Base-by-base conservation (phyloP, 176 grass and related monocot genomes). In the Hyparrhenia diplandra region DNA sequence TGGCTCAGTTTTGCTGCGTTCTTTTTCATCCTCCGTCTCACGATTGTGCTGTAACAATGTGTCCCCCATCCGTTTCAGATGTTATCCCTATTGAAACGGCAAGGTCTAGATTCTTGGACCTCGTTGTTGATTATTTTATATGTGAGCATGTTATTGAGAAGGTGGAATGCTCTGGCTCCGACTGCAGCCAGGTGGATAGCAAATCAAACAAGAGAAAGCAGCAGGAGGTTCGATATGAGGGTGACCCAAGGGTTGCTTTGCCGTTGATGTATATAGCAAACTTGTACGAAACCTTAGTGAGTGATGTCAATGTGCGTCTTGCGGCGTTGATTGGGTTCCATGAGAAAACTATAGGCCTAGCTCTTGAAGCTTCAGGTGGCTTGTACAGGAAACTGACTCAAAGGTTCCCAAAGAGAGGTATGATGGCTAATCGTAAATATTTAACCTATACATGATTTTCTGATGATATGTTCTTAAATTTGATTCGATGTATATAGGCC, bases 191-290 rank as follows among this genome's bases (percentile, higher is more conserved):
- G 37, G 79, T 67, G 41, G 69, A 79, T 43, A 87, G 89, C 39
- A 94, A 84, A 83, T 67, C 77, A 72, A 94, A 74, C 79, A 97
- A 97, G 89, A 94, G 94, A 80, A 97, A 94, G 83, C 85, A 84
- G 40, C 69, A 82, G 25, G 91, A 90, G 39, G 80, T 81, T 31
- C 82, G 12, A 41, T 94, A 94, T 43, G 91, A 94, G 80, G 94
- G 94, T 67, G 89, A 97, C 67, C 80, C 91, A 31, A 76, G 67
- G 71, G 80, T 94, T 86, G 89, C 91, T 42, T 86, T 97, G 91
- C 94, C 94, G 8, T 78, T 97, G 52, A 97, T 97, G 94, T 97
- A 94, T 61, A 85, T 94, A 81, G 94, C 94, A 2, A 97, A 94
- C 68, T 60, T 97, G 84, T 97, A 97, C 37, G 94, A 97, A 84